phyloP scores from a whole-genome alignment of 2,329 filamentous ascomycete species.

The Purpureocillium takamizusanense region DNA sequence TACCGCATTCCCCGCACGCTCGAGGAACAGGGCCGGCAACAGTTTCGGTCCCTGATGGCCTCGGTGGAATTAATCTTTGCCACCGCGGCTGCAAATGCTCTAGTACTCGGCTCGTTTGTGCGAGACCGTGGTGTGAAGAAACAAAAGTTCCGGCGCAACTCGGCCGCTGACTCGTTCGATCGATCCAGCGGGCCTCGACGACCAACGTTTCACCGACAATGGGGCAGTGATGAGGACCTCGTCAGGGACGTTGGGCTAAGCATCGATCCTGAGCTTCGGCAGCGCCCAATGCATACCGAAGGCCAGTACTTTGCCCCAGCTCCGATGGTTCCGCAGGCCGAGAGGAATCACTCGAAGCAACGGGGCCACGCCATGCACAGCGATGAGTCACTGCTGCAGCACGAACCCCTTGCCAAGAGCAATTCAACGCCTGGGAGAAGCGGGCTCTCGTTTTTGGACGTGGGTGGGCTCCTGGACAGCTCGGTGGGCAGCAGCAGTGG shows the following conservation, averaged over 20 bases:
- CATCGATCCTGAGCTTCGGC: slow-evolving; percentile 42
- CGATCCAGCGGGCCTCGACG: slow-evolving; percentile 27
- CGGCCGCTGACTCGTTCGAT: slow-evolving; percentile 55
- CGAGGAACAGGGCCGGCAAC: slow-evolving; percentile 60
- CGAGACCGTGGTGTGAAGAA: slow-evolving; percentile 88
- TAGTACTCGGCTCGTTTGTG: slow-evolving; percentile 88
- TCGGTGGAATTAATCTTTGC: slow-evolving; percentile 87
- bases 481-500: slow-evolving; percentile 18
- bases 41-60: slow-evolving; percentile 80
- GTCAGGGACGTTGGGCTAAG: slow-evolving; percentile 71
- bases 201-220: slow-evolving; percentile 52
- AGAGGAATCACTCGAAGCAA: slow-evolving; percentile 34
- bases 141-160: slow-evolving; percentile 63
- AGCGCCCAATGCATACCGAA: slow-evolving; percentile 17
- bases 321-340: slow-evolving; percentile 20
- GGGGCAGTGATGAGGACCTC: slow-evolving; percentile 88
- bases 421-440: slow-evolving; percentile 13
- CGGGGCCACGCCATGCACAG: slow-evolving; percentile 29
- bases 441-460: slow-evolving; percentile 73
- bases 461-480: slow-evolving; percentile 64
- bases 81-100: slow-evolving; percentile 74
- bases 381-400: slow-evolving; percentile 33
- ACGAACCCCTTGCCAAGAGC: slow-evolving; percentile 22
- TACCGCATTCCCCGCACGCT: slow-evolving; percentile 79
- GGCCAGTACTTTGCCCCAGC: slow-evolving; percentile 24